These are phyloP conservation scores for Martensiomyces pterosporus DNA, from an alignment of 192 early-diverging fungal genomes.

Conservation along the genomic window DNA sequence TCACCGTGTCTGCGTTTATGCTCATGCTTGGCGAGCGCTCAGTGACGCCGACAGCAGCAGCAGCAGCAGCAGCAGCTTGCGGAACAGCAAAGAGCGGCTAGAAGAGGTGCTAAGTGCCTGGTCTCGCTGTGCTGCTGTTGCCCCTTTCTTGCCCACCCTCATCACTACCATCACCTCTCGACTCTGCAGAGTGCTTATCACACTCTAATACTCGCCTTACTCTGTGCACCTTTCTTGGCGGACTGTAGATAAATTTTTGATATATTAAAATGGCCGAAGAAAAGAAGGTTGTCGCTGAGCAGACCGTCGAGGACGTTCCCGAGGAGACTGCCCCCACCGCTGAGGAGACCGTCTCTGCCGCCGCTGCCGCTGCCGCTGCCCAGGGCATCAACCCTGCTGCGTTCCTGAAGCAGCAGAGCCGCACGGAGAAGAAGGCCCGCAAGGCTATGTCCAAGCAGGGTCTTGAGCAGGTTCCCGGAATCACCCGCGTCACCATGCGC, in stretches of 20 bases:
- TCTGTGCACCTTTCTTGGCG: constrained; percentile 44
- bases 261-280: constrained; percentile 37
- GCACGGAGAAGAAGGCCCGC: constrained; percentile 93
- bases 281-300: constrained; percentile 34
- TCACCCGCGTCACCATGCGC: constrained; percentile 86
- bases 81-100: too few species aligned
- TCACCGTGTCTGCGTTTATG: too few species aligned
- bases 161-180: too few species aligned
- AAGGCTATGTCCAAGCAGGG: constrained; percentile 93
- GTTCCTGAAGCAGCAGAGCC: constrained; percentile 58
- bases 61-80: too few species aligned
- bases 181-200: too few species aligned
- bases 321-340: constrained; percentile 15
- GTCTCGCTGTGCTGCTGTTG: too few species aligned
- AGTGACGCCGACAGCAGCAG: too few species aligned
- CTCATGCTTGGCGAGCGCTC: too few species aligned
- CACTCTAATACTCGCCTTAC: too few species aligned
- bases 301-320: constrained; percentile 36
- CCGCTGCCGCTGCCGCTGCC: constrained; percentile 21
- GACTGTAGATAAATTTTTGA: neutral
- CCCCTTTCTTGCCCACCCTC: too few species aligned
- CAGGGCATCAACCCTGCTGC: constrained; percentile 27
- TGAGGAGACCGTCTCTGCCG: constrained; percentile 10
- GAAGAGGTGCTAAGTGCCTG: too few species aligned
- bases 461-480: constrained; percentile 77